Conservation (phyloP, 148 eudicot species). For the Silene conica region DNA sequence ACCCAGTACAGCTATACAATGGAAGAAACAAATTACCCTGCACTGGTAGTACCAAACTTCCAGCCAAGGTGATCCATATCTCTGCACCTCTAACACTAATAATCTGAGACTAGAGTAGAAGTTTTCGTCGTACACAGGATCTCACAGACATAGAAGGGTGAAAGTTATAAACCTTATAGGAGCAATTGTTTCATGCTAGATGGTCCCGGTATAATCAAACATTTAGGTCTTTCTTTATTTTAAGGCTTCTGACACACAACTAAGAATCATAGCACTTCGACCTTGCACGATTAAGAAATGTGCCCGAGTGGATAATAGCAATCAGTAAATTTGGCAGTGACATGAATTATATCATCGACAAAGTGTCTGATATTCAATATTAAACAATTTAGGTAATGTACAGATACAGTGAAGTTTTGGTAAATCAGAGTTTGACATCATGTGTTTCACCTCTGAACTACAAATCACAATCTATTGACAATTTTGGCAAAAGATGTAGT, state of each 20-base stretch:
- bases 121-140: no score
- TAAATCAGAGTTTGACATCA: neutral
- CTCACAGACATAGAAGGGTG: neutral
- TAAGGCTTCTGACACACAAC: neutral
- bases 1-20: no score
- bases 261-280: neutral
- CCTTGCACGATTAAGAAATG: no score
- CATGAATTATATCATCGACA: neutral
- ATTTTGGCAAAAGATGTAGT: neutral
- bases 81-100: neutral
- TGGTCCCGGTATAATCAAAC: no score
- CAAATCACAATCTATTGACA: neutral
- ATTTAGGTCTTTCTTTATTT: neutral
- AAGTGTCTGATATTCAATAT: no score
- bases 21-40: neutral
- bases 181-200: neutral
- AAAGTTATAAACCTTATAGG: neutral
- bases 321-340: neutral
- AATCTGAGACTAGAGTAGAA: neutral
- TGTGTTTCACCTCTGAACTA: neutral
- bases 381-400: no score
- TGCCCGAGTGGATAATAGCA: neutral
- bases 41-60: neutral
- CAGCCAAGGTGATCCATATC: neutral
- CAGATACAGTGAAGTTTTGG: no score